Evolutionary conservation across 2,329 filamentous ascomycete species (phyloP), one percentile per base, ranked within the genome.

Genomic region (Periconia macrospinosa): DNA sequence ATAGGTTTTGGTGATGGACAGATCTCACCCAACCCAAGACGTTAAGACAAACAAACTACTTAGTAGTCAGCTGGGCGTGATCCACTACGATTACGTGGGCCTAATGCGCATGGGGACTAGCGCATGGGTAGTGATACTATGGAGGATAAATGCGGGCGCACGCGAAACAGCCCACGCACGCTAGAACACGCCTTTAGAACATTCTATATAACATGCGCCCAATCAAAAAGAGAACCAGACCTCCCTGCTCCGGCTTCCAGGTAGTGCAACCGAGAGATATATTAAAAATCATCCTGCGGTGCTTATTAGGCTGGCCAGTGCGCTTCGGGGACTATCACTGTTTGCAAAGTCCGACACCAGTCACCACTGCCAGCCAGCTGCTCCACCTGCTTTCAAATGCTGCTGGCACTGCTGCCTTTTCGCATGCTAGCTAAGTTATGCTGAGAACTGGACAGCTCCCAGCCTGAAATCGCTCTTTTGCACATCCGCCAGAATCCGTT

Each of bases 251-350:
- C 49, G 49, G 46, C 41, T 44, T 14, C 20, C 42, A 35, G 51
- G 41, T 48, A n/a, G 57, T 57, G 52, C 42, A 50, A 53, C 55
- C 52, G 48, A 59, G 45, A 30, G 41, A 56, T 52, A 59, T 59
- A 61, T 65, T 65, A 59, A 65, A 60, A 55, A 55, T 52, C 58
- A 59, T 58, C 56, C 53, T 60, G 50, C 50, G 52, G 59, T 58
- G 61, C 61, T 64, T 62, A 64, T 61, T 59, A 53, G 48, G n/a
- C 18, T 46, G 60, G 55, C 41, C 58, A 47, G 59, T 62, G 57
- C 54, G 33, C 45, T 40, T 42, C 56, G 59, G 61, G 52, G 57
- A 62, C 52, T 61, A 64, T 59, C 58, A 53, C 7, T 45, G 45
- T 47, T 43, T 54, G 56, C 55, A 52, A 65, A 59, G 58, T 60